phyloP scores from a whole-genome alignment of 2,329 filamentous ascomycete genomes.

The Hypoxylon sp. region DNA sequence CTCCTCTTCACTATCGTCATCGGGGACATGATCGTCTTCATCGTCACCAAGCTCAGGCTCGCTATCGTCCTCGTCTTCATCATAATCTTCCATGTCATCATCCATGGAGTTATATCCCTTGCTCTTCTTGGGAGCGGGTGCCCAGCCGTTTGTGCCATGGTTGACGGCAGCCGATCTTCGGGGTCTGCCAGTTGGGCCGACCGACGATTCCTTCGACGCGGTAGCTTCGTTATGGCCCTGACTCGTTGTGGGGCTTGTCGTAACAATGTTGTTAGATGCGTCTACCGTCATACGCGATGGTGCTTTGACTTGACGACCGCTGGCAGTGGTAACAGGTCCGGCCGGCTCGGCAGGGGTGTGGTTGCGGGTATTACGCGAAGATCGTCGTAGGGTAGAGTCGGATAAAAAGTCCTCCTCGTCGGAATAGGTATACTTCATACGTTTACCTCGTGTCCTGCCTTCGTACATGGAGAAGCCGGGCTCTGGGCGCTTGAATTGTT shows the following conservation, averaged over 20 bases:
- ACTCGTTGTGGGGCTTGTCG: conserved; percentile 57
- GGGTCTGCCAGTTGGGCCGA: conserved; percentile 65
- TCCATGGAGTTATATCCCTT: conserved; percentile 69
- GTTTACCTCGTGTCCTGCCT: conserved; percentile 94
- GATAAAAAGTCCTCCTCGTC: conserved; percentile 83
- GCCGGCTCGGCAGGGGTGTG: conserved; percentile 79
- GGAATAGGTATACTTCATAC: conserved; percentile 95
- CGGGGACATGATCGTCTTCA: conserved; percentile 76
- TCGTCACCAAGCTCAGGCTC: conserved; percentile 83
- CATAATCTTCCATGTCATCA: conserved; percentile 65
- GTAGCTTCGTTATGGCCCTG: conserved; percentile 49
- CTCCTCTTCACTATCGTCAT: conserved; percentile 70
- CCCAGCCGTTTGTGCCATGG: conserved; percentile 67
- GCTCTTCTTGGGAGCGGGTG: conserved; percentile 56
- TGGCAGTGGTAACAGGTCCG: conserved; percentile 79
- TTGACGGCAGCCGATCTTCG: conserved; percentile 66
- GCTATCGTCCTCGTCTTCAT: conserved; percentile 74
- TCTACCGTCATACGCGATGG: conserved; percentile 77
- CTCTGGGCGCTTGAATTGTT: conserved; percentile 88
- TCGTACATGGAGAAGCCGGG: conserved; percentile 95
- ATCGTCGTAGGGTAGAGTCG: conserved; percentile 77
- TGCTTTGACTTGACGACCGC: conserved; percentile 86
- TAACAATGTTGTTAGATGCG: conserved; percentile 62
- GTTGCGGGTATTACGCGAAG: conserved; percentile 80
- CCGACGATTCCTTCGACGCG: conserved; percentile 58